Evolutionary conservation across 257 asterid species (phyloP).

Genomic region (Hygrophila difformis): DNA sequence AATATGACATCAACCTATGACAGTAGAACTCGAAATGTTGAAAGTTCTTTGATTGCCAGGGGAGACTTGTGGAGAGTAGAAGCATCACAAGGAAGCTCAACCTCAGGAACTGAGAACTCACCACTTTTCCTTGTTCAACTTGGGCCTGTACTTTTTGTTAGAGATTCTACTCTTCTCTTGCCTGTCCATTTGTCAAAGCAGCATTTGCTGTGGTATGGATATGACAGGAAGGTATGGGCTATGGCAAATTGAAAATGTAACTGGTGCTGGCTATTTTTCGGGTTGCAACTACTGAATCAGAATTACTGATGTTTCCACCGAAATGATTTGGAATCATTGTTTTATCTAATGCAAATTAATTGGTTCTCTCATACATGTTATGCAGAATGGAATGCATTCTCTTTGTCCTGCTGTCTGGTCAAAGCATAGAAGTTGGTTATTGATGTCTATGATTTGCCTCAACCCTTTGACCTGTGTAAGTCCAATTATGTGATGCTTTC

Average conservation of each 20-base stretch:
- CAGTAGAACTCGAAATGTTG: constrained; percentile 60
- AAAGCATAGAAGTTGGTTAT: constrained; percentile 94
- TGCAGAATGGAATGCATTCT: constrained; percentile 90
- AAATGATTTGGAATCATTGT: background rate
- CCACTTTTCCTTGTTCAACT: constrained; percentile 90
- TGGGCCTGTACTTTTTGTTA: constrained; percentile 93
- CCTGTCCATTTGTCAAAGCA: constrained; percentile 93
- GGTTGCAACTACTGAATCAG: background rate
- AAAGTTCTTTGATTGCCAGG: constrained; percentile 78
- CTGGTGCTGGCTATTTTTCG: background rate
- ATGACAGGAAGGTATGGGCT: constrained; percentile 80
- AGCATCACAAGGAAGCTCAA: constrained; percentile 81
- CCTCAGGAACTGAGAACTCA: constrained; percentile 66
- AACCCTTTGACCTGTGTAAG: constrained; percentile 92
- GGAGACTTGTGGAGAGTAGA: constrained; percentile 99
- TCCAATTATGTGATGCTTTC: too few relatives aligned
- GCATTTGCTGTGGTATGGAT: constrained; percentile 97
- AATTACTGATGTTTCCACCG: constrained; percentile 5
- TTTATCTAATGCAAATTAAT: background rate
- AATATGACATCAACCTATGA: constrained; percentile 77
- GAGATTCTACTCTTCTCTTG: constrained; percentile 95
- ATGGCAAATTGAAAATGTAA: too few relatives aligned
- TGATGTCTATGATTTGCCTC: constrained; percentile 95
- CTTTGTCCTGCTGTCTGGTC: constrained; percentile 99
- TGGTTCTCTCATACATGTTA: background rate